Evolutionary conservation across 495 filamentous ascomycete species (phyloP).

Genomic region (Alectoria sarmentosa): DNA sequence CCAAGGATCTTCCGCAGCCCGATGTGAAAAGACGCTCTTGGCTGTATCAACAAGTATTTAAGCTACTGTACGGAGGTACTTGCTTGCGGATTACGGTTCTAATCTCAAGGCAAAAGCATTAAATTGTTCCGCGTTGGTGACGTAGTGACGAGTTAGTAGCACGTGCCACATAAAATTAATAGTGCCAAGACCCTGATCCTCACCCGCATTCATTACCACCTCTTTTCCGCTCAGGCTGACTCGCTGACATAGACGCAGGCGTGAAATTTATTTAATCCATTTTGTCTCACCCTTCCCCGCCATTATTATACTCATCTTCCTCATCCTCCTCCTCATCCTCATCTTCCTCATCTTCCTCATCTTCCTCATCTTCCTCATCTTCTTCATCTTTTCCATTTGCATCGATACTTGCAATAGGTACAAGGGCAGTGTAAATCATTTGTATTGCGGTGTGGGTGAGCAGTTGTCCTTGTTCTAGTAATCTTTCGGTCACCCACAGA

Average conservation of each 20-base stretch:
- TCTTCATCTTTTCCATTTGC: not conserved
- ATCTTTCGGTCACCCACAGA: not conserved
- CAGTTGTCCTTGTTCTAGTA: not conserved
- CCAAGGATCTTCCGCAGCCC: too few species aligned
- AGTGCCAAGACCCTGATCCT: too few species aligned
- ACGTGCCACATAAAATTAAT: not conserved
- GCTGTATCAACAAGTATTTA: not conserved
- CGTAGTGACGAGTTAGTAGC: not conserved
- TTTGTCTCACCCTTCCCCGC: not conserved
- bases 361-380: too few species aligned
- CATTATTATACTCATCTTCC: not conserved
- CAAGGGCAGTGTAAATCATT: too few species aligned
- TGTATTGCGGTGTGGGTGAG: not conserved
- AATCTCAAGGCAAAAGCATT: too few species aligned
- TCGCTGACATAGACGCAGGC: not conserved
- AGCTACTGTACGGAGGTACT: too few species aligned
- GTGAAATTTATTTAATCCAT: not conserved
- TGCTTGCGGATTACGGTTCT: too few species aligned
- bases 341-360: too few species aligned
- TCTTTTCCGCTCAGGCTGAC: conserved; percentile 1
- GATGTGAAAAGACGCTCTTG: too few species aligned
- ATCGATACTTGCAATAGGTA: too few species aligned
- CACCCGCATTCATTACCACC: too few species aligned
- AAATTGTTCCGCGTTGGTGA: not conserved
- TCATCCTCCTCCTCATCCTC: too few species aligned